phyloP scores from a whole-genome alignment of 768 basidiomycete genomes.

The Tephrocybe sp. region DNA sequence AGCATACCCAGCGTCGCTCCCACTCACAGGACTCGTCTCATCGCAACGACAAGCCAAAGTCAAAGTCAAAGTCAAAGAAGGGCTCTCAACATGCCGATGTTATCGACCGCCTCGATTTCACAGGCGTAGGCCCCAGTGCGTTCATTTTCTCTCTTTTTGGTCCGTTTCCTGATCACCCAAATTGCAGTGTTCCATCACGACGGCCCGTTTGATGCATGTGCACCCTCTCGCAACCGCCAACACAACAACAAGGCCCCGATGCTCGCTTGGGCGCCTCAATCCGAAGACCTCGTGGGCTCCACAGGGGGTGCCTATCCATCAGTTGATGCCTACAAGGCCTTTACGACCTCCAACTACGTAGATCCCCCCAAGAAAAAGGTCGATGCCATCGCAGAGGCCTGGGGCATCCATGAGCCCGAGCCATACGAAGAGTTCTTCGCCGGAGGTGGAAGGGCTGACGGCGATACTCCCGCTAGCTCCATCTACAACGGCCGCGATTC shows the following conservation, averaged over 20 bases:
- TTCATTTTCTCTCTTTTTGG: constrained; percentile 21
- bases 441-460: constrained; percentile 57
- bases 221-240: constrained; percentile 84
- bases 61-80: constrained; percentile 57
- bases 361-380: constrained; percentile 81
- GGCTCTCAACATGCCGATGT: constrained; percentile 84
- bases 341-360: constrained; percentile 47
- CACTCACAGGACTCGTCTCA: constrained; percentile 46
- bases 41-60: constrained; percentile 36
- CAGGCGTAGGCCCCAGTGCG: constrained; percentile 83
- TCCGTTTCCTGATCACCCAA: constrained; percentile 2
- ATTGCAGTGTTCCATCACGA: constrained; percentile 90
- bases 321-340: constrained; percentile 44
- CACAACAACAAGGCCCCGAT: constrained; percentile 78
- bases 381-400: constrained; percentile 88
- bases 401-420: constrained; percentile 92
- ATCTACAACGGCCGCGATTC: constrained; percentile 68
- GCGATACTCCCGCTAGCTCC: constrained; percentile 64
- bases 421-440: constrained; percentile 90
- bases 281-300: constrained; percentile 38
- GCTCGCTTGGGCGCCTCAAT: constrained; percentile 64
- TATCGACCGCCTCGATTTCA: constrained; percentile 86
- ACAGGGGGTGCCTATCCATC: constrained; percentile 55
- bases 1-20: constrained; percentile 38
- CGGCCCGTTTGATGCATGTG: constrained; percentile 90